Evolutionary conservation across 2,329 filamentous ascomycete genomes (phyloP).

Genomic region (Madurella fahalii): DNA sequence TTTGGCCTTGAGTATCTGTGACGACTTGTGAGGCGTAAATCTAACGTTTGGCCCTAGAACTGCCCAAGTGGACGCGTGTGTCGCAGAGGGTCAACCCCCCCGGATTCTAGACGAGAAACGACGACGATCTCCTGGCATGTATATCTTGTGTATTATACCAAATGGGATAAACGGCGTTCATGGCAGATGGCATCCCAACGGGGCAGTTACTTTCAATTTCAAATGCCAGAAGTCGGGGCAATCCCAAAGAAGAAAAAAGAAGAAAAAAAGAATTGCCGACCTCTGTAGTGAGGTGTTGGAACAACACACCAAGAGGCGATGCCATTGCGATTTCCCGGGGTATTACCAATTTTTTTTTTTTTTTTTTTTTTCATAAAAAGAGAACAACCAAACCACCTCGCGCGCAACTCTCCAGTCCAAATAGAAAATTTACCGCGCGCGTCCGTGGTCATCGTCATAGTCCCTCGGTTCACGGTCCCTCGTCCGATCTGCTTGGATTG

Average conservation of each 20-base stretch:
- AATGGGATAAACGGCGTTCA: constrained; percentile 18
- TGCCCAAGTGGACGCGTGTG: constrained; percentile 92
- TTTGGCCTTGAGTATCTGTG: constrained; percentile 32
- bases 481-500: constrained; percentile 53
- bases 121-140: constrained; percentile 15
- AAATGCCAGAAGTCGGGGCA: too few species aligned
- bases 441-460: constrained; percentile 22
- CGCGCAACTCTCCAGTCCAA: background rate
- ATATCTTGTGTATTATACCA: constrained; percentile 24
- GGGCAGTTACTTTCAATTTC: too few species aligned
- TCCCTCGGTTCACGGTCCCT: constrained; percentile 25
- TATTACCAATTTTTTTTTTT: constrained; percentile 9
- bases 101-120: constrained; percentile 62
- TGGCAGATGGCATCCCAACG: constrained; percentile 1
- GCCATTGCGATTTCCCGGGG: constrained; percentile 11
- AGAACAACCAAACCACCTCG: background rate
- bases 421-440: constrained; percentile 18
- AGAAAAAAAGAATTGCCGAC: too few species aligned
- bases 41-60: constrained; percentile 46
- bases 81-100: constrained; percentile 92
- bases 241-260: too few species aligned
- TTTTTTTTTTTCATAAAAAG: too few species aligned
- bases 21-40: background rate
- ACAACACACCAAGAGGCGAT: background rate
- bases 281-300: too few species aligned